Evolutionary conservation across 179 eudicot species (phyloP).

Genomic region (Silene coronaria): DNA sequence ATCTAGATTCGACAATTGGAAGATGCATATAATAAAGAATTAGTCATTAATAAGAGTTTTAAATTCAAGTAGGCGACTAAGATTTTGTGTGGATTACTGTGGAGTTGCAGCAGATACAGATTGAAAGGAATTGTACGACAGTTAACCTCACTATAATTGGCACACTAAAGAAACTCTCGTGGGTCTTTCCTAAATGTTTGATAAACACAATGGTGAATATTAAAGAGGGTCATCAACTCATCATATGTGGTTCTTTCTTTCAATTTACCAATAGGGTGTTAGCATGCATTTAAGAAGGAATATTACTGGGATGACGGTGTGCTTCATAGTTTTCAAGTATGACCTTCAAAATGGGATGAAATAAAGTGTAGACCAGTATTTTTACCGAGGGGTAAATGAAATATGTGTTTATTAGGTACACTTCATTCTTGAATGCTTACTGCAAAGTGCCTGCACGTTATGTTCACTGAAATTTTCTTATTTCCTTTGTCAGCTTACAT

Average conservation of each 20-base stretch:
- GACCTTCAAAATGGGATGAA: not conserved
- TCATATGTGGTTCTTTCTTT: not conserved
- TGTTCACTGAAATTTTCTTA: constrained; percentile 20
- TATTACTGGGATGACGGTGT: not conserved
- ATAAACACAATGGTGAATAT: not conserved
- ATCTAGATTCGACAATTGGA: too few relatives aligned
- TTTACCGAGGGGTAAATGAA: not conserved
- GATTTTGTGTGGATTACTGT: not conserved
- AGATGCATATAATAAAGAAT: too few relatives aligned
- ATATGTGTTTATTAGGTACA: not conserved
- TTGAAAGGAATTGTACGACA: not conserved
- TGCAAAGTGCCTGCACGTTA: not conserved
- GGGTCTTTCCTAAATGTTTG: not conserved
- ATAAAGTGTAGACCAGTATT: not conserved
- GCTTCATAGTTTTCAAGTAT: not conserved
- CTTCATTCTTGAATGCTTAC: not conserved
- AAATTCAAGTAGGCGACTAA: too few relatives aligned
- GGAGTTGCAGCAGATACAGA: not conserved
- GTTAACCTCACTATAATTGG: not conserved
- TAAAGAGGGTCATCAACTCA: not conserved
- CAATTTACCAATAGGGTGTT: not conserved
- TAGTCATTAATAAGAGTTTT: too few relatives aligned
- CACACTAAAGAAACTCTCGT: not conserved
- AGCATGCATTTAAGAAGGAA: not conserved
- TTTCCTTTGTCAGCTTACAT: constrained; percentile 57